Conservation (phyloP, 495 filamentous ascomycete genomes). For the Penicillium simplicissimum region DNA sequence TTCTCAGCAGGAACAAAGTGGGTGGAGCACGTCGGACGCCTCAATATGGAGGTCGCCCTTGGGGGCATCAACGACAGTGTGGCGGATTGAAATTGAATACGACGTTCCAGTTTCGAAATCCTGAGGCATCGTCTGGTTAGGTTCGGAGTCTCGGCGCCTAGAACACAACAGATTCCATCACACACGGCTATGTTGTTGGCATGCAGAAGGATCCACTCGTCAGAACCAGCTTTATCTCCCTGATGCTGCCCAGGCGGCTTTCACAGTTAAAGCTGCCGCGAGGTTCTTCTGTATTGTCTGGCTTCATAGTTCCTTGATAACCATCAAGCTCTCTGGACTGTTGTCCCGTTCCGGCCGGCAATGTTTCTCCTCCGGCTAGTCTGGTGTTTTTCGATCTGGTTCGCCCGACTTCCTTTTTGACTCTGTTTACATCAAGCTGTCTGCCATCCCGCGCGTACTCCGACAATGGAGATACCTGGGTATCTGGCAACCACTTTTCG, state of each 20-base stretch:
- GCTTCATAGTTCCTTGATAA: constrained; percentile 29
- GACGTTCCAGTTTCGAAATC: constrained; percentile 21
- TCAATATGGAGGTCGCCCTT: constrained; percentile 31
- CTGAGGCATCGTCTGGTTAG: constrained; percentile 30
- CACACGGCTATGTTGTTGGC: constrained; percentile 34
- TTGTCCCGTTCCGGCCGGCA: constrained; percentile 44
- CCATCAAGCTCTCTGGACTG: constrained; percentile 34
- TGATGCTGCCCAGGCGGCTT: constrained; percentile 32
- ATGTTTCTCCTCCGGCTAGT: constrained; percentile 26
- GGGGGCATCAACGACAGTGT: constrained; percentile 28
- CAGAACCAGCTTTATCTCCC: constrained; percentile 43
- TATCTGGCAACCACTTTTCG: constrained; percentile 45
- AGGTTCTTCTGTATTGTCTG: constrained; percentile 41
- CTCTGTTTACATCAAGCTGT: constrained; percentile 21
- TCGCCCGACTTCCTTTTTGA: constrained; percentile 24
- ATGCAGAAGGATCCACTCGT: constrained; percentile 49
- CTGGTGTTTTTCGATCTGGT: constrained; percentile 27
- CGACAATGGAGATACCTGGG: constrained; percentile 41
- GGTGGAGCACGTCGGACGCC: constrained; percentile 41
- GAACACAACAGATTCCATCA: constrained; percentile 46
- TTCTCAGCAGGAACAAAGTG: constrained; percentile 31
- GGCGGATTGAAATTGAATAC: constrained; percentile 16
- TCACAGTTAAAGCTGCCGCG: constrained; percentile 41
- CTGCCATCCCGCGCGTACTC: constrained; percentile 47
- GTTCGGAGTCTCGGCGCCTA: constrained; percentile 28